Conservation (phyloP, 2,329 filamentous ascomycete species). For the Alternaria sp. region DNA sequence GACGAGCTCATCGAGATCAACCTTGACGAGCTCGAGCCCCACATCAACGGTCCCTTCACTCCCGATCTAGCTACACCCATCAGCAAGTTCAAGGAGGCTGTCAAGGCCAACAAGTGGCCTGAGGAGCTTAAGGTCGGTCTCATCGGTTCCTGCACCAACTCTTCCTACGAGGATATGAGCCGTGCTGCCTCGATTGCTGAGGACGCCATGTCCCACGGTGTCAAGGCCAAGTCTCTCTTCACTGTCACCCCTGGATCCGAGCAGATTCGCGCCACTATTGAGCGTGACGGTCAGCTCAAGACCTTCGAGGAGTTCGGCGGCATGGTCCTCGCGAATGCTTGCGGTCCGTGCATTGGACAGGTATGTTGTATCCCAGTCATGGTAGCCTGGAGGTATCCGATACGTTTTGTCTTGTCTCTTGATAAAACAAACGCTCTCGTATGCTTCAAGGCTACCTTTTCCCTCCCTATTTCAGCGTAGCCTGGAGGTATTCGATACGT, state of each 20-base stretch:
- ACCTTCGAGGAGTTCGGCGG: constrained; percentile 97
- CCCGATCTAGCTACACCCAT: constrained; percentile 97
- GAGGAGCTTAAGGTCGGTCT: constrained; percentile 95
- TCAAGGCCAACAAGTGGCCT: constrained; percentile 94
- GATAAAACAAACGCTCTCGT: background rate
- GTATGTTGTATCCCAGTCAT: constrained; percentile 41
- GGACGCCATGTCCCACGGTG: constrained; percentile 87
- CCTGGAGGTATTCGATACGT: background rate
- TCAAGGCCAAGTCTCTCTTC: constrained; percentile 94
- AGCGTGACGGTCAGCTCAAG: constrained; percentile 83
- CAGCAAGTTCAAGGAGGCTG: constrained; percentile 94
- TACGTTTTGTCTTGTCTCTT: background rate
- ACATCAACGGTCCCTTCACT: constrained; percentile 99
- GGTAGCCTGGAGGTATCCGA: background rate
- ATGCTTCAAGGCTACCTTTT: background rate
- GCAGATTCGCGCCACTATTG: constrained; percentile 91
- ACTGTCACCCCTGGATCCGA: constrained; percentile 96
- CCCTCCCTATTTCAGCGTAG: no score
- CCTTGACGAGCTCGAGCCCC: constrained; percentile 90
- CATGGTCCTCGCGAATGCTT: constrained; percentile 93
- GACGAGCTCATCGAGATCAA: constrained; percentile 97
- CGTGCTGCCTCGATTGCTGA: constrained; percentile 89
- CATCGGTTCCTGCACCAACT: constrained; percentile 98
- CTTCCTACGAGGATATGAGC: constrained; percentile 87
- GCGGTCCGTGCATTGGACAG: constrained; percentile 66